A percentile compares a stretch with the other conserved stretches of the same genome.
Conservation (phyloP, 1,139 yeast species). For the Blastobotrys capitulatus region DNA sequence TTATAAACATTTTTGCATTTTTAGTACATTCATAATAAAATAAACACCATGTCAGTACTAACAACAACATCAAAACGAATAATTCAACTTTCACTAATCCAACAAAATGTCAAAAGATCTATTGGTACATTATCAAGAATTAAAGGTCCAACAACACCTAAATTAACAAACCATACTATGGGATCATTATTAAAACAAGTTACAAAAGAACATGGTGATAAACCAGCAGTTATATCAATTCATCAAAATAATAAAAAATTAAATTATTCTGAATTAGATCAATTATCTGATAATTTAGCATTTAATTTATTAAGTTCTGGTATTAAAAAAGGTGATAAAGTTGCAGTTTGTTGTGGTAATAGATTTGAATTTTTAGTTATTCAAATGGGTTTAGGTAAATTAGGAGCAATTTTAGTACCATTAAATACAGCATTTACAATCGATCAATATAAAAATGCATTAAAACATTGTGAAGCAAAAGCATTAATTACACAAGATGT, state of each 20-base stretch:
- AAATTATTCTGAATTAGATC: conserved; percentile 24
- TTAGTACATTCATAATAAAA: too few relatives aligned
- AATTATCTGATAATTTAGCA: conserved; percentile 22
- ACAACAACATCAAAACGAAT: too few relatives aligned
- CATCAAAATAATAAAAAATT: conserved; percentile 22
- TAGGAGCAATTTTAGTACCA: conserved; percentile 32
- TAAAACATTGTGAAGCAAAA: conserved; percentile 24
- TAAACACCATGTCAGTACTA: too few relatives aligned
- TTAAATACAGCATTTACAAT: conserved; percentile 33
- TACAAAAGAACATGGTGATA: conserved; percentile 18
- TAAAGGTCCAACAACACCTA: conserved; percentile 23
- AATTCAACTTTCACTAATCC: too few relatives aligned
- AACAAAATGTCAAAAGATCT: not conserved
- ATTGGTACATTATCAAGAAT: conserved; percentile 8
- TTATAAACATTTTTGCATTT: too few relatives aligned
- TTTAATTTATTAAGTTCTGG: conserved; percentile 20
- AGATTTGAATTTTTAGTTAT: conserved; percentile 31
- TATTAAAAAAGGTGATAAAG: conserved; percentile 27
- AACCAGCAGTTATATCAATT: conserved; percentile 26
- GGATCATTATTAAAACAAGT: conserved; percentile 21
- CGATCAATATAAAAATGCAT: conserved; percentile 27
- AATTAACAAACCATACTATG: conserved; percentile 21
- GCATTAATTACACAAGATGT: conserved; percentile 26
- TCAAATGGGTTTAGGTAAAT: conserved; percentile 30
- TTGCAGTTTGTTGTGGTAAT: conserved; percentile 32